Percentiles rank a stretch among this genome's conserved stretches.
Conservation (phyloP, 2,329 filamentous ascomycete species). For the Pseudogymnoascus sp. region DNA sequence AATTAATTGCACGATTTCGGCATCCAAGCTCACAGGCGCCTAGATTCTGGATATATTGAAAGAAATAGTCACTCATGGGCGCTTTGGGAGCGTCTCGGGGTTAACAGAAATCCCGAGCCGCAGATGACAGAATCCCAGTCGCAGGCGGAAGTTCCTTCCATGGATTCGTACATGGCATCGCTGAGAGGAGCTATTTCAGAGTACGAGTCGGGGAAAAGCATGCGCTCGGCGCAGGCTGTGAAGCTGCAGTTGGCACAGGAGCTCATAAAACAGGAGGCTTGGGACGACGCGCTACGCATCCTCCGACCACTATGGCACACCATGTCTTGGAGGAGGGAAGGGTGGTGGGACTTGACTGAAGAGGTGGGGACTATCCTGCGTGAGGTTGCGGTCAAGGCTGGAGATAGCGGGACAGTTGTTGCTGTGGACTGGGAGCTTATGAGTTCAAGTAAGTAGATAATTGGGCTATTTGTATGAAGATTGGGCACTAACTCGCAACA, state of each 20-base stretch:
- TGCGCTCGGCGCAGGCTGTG: conserved; percentile 2
- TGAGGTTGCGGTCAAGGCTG: conserved; percentile 45
- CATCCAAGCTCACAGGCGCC: neutral
- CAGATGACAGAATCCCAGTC: conserved; percentile 1
- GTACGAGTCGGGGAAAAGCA: neutral
- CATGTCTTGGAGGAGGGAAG: conserved; percentile 48
- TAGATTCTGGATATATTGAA: conserved; percentile 5
- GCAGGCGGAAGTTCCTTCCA: conserved; percentile 1
- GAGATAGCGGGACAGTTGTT: conserved; percentile 49
- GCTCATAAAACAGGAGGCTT: conserved; percentile 42
- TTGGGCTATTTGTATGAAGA: neutral
- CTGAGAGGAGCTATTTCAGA: conserved; percentile 4
- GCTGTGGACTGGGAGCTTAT: conserved; percentile 61
- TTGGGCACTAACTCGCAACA: conserved; percentile 26
- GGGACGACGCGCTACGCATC: conserved; percentile 47
- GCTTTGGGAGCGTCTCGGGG: conserved; percentile 7
- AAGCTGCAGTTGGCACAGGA: conserved; percentile 50
- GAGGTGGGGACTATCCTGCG: conserved; percentile 56
- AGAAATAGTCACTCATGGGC: conserved; percentile 3
- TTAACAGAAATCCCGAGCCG: conserved; percentile 1
- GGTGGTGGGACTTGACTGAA: conserved; percentile 53
- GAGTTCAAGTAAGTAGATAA: conserved; percentile 43
- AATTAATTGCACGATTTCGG: neutral
- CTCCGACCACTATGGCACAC: conserved; percentile 52
- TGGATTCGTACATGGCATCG: conserved; percentile 1